Base-by-base conservation (phyloP, 257 asterid species). In the Cordia subcordata region DNA sequence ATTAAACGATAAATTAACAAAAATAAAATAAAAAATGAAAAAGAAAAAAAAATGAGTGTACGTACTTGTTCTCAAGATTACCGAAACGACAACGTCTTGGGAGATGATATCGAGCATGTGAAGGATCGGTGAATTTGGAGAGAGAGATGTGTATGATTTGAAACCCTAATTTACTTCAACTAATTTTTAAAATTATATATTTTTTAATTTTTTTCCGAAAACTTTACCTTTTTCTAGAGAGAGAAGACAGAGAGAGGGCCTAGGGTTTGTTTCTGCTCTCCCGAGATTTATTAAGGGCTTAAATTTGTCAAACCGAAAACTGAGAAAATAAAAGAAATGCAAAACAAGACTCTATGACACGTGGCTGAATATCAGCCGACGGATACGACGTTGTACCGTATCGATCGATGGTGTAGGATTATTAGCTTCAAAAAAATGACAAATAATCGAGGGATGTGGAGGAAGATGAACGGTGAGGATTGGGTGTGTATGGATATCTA, bases 121-220 rank as follows among this genome's bases (percentile, higher is more conserved):
- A 51, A 60, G 58, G 23, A 21, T 15, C 46, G 19, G 57, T 35
- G 42, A 75, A 74, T 69, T 57, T 65, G 57, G 62, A 53, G 58
- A 65, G 37, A 61, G 49, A 56, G 5, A 53, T 53, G 12, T 53
- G 68, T 75, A 60, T 65, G 79, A 77, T 42, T 78, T 70, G 81
- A 79, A 87, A 81, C 94, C 94, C 96, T 77, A 82, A 70, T 75
- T 79, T 77, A 82, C 74, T 78, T 76, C 74, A 67, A 21, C 55
- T 47, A 47, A 58, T 64, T 58, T 39, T 54, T 32, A 56, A 55
- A 49, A 47, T 58, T 39, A 56, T 37, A 40, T 59, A 21, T 55
- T 50, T 53, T 13, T 62, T 62, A 64, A 63, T 71, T 27, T 16
- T 65, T 53, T 39, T 57, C 45, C 8, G 53, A 63, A 63, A 61